Percentiles rank a stretch among this genome's conserved stretches.
Evolutionary conservation across 768 basidiomycete species (phyloP).

Genomic region (Terana coerulea): DNA sequence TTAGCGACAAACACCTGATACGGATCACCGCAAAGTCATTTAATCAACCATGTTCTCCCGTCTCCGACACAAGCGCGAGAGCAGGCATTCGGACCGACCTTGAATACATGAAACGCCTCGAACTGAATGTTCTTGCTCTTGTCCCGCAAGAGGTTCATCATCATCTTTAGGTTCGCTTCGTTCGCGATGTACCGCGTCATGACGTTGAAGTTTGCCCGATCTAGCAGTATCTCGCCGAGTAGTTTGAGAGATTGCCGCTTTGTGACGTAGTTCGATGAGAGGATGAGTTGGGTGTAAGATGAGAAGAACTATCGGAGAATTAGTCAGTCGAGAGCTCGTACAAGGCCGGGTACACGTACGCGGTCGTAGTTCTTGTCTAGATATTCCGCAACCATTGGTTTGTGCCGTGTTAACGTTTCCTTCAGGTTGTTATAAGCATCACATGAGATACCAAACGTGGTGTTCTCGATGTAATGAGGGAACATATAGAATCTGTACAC

Average conservation of each 20-base stretch:
- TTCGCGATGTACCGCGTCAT: conserved; percentile 97
- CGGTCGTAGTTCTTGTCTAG: conserved; percentile 97
- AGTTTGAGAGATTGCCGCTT: conserved; percentile 98
- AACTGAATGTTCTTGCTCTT: conserved; percentile 99
- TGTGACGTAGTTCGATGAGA: conserved; percentile 97
- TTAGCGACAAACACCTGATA: conserved; percentile 96
- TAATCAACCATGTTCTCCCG: neutral
- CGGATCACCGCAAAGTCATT: neutral
- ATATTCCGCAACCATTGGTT: conserved; percentile 96
- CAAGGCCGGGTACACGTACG: conserved; percentile 40
- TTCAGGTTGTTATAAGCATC: conserved; percentile 98
- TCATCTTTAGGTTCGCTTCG: conserved; percentile 97
- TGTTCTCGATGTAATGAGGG: conserved; percentile 94
- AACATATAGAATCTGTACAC: conserved; percentile 86
- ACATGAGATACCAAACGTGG: conserved; percentile 97
- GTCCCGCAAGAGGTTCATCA: conserved; percentile 98
- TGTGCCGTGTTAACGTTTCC: conserved; percentile 95
- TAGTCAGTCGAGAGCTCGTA: neutral
- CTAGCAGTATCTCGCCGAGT: conserved; percentile 94
- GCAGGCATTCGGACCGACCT: conserved; percentile 52
- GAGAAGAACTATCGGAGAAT: conserved; percentile 74
- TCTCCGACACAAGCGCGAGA: neutral
- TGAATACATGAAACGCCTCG: conserved; percentile 99
- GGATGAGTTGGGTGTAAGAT: conserved; percentile 88
- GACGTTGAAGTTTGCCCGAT: conserved; percentile 96